Conservation (phyloP, 257 asterid genomes). For the Solanum phureja region DNA sequence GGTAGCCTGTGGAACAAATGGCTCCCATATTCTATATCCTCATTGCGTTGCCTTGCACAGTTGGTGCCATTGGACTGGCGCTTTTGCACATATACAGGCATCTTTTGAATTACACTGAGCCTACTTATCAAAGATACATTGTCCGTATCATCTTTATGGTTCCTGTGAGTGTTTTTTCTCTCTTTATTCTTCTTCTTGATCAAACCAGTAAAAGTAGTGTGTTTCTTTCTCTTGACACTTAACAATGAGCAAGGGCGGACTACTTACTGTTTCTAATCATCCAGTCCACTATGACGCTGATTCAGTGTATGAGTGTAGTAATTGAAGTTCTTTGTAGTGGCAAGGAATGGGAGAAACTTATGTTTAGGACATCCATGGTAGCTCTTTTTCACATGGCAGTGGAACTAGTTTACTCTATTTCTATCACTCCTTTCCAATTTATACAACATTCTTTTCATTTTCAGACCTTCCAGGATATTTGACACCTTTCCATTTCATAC, state of each 20-base stretch:
- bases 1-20: conserved; percentile 26
- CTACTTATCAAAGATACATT: conserved; percentile 84
- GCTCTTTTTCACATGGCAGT: neutral
- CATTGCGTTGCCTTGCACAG: conserved; percentile 85
- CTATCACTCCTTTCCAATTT: neutral
- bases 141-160: conserved; percentile 98
- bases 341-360: neutral
- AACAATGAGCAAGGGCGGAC: neutral
- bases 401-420: neutral
- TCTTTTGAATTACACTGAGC: conserved; percentile 91
- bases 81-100: conserved; percentile 73
- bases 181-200: neutral
- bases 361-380: neutral
- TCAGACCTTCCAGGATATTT: neutral
- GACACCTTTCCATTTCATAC: neutral
- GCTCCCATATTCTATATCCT: conserved; percentile 67
- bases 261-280: neutral
- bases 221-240: neutral
- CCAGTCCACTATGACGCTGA: neutral
- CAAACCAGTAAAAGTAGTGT: neutral
- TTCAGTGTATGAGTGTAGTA: neutral
- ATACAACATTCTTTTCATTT: neutral
- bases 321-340: neutral
- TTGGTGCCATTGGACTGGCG: conserved; percentile 73
- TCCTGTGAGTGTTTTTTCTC: conserved; percentile 55